Conservation (phyloP, 345 rosid species). For the Acer saccharum region DNA sequence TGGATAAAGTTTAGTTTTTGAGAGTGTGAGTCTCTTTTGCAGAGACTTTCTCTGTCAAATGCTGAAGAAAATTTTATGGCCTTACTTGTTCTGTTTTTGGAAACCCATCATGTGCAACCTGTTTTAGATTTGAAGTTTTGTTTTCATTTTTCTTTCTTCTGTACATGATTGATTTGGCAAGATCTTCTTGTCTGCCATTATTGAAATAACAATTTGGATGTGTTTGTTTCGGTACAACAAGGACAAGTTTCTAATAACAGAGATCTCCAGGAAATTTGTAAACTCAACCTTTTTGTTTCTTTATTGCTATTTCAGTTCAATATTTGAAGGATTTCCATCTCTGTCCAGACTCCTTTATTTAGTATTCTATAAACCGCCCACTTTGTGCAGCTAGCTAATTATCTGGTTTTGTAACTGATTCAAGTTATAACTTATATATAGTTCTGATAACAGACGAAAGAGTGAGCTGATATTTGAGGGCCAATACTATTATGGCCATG, state of each 20-base stretch:
- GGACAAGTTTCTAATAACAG: not conserved
- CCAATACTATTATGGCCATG: constrained; percentile 35
- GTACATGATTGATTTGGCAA: not conserved
- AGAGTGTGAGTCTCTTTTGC: not conserved
- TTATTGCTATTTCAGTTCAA: too few species aligned
- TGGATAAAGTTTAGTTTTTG: not conserved
- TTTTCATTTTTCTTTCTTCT: not conserved
- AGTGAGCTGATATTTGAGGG: not conserved
- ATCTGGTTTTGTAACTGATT: not conserved
- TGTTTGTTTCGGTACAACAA: not conserved
- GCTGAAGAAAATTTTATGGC: not conserved
- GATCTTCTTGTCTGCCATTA: not conserved
- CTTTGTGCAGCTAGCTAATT: not conserved
- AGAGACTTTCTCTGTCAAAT: not conserved
- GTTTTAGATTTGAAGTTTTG: not conserved
- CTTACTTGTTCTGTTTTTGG: too few species aligned
- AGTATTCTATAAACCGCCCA: not conserved
- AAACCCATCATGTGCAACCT: not conserved
- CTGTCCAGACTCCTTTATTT: too few species aligned
- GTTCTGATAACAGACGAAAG: constrained; percentile 5
- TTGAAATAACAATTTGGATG: not conserved
- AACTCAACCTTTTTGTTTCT: too few species aligned
- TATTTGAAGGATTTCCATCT: too few species aligned
- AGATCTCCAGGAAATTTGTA: too few species aligned
- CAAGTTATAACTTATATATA: not conserved